These are phyloP conservation scores for Adenanthera pavonina DNA, from an alignment of 306 rosid genomes.

Conservation along the genomic window DNA sequence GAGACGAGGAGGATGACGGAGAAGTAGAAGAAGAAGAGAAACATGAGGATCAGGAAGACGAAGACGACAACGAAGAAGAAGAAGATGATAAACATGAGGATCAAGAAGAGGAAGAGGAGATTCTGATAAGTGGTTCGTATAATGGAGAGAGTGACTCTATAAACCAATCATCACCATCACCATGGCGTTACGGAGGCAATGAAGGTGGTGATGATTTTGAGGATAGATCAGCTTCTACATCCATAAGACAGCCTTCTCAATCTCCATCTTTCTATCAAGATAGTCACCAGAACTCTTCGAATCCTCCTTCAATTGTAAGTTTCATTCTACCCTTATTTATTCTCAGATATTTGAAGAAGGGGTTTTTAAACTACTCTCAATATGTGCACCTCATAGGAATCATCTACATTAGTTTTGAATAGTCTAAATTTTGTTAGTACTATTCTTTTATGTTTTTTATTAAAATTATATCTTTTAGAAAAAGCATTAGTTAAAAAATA, in stretches of 20 bases:
- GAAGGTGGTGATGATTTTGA: conserved; percentile 62
- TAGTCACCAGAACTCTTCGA: conserved; percentile 36
- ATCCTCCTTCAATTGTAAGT: conserved; percentile 64
- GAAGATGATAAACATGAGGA: background rate
- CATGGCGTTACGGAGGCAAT: conserved; percentile 72
- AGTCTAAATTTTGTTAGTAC: background rate
- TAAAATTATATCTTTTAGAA: too few species aligned
- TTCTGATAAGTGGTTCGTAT: conserved; percentile 48
- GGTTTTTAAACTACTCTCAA: background rate
- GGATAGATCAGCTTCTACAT: conserved; percentile 45
- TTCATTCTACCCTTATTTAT: background rate
- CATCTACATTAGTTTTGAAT: background rate
- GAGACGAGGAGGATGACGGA: background rate
- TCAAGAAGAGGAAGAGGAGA: conserved; percentile 8
- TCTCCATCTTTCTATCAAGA: conserved; percentile 42
- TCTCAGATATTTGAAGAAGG: background rate
- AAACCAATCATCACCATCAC: conserved; percentile 54
- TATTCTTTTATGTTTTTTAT: too few species aligned
- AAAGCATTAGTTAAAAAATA: too few species aligned
- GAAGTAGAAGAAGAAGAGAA: conserved; percentile 5
- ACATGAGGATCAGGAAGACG: background rate
- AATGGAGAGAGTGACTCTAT: conserved; percentile 56
- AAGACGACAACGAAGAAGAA: conserved; percentile 33
- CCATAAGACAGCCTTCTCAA: conserved; percentile 53
- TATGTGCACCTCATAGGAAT: background rate